Conservation (phyloP, 306 rosid species). For the Biancaea sappan region DNA sequence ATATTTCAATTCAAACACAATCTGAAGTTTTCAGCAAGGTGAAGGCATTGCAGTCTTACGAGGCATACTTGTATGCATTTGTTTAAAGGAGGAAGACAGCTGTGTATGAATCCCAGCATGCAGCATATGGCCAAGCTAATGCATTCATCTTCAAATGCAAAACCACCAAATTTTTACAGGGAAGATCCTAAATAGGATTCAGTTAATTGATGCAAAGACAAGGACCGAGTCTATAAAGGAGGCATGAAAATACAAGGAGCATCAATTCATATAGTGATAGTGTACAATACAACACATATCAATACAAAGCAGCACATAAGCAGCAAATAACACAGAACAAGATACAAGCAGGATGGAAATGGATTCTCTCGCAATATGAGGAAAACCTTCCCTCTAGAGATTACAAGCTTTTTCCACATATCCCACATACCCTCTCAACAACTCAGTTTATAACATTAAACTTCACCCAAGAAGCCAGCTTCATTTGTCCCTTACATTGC, state of each 20-base stretch:
- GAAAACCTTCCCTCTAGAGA: slow-evolving; percentile 33
- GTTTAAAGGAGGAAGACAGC: too few relatives aligned
- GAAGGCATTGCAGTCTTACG: too few relatives aligned
- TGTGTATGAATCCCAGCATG: background rate
- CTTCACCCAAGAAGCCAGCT: slow-evolving; percentile 15
- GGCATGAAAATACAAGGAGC: slow-evolving; percentile 7
- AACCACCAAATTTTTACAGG: background rate
- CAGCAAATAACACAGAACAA: slow-evolving; percentile 17
- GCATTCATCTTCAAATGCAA: background rate
- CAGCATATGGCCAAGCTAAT: background rate
- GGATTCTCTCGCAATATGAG: slow-evolving; percentile 33
- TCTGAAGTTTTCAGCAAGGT: too few relatives aligned
- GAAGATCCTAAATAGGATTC: background rate
- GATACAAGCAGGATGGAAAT: slow-evolving; percentile 36
- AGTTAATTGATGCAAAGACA: background rate
- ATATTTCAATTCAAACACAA: too few relatives aligned
- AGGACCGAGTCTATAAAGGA: background rate
- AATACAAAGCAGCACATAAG: slow-evolving; percentile 24
- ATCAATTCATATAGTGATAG: slow-evolving; percentile 13
- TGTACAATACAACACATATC: slow-evolving; percentile 14
- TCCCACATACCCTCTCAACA: slow-evolving; percentile 38
- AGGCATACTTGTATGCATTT: too few relatives aligned
- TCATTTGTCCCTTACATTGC: slow-evolving; percentile 50
- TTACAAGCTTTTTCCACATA: slow-evolving; percentile 30
- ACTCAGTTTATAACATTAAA: background rate